Conservation (phyloP, 805 yeast genomes). For the Komagataella phaffii region DNA sequence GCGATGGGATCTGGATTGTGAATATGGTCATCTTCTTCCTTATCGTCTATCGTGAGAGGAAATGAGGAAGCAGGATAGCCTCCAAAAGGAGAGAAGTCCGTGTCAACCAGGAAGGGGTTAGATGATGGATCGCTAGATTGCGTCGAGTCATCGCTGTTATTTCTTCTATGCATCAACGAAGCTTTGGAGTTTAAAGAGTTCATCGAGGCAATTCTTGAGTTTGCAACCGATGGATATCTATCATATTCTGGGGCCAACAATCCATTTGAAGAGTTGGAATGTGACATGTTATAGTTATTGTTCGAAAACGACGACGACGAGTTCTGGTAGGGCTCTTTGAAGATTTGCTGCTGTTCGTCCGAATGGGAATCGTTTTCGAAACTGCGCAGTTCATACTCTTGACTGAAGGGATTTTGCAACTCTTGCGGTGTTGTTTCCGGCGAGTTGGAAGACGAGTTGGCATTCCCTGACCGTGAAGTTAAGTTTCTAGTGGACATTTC, state of each 20-base stretch:
- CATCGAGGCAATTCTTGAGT: conserved; percentile 43
- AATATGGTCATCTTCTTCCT: conserved; percentile 87
- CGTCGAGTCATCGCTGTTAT: conserved; percentile 1
- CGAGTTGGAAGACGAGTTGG: conserved; percentile 16
- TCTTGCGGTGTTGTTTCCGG: conserved; percentile 15
- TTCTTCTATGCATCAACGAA: conserved; percentile 7
- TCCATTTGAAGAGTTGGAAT: conserved; percentile 9
- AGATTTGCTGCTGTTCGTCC: conserved; percentile 4
- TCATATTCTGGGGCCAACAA: conserved; percentile 44
- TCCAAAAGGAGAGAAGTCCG: conserved; percentile 84
- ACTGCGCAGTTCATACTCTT: conserved; percentile 17
- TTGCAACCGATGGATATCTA: conserved; percentile 43
- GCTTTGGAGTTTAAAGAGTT: conserved; percentile 25
- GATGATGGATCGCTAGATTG: conserved; percentile 1
- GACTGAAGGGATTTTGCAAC: conserved; percentile 17
- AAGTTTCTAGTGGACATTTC: conserved; percentile 19
- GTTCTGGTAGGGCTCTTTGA: conserved; percentile 10
- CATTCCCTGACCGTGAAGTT: conserved; percentile 19
- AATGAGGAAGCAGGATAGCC: conserved; percentile 92
- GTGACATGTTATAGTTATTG: conserved; percentile 8
- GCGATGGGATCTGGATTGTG: conserved; percentile 94
- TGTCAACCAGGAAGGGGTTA: conserved; percentile 33
- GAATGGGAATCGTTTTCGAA: conserved; percentile 12
- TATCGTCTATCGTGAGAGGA: conserved; percentile 84
- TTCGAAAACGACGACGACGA: conserved; percentile 5